Evolutionary conservation across 2,329 filamentous ascomycete species (phyloP).

Genomic region (Coniosporium tulheliwenetii): DNA sequence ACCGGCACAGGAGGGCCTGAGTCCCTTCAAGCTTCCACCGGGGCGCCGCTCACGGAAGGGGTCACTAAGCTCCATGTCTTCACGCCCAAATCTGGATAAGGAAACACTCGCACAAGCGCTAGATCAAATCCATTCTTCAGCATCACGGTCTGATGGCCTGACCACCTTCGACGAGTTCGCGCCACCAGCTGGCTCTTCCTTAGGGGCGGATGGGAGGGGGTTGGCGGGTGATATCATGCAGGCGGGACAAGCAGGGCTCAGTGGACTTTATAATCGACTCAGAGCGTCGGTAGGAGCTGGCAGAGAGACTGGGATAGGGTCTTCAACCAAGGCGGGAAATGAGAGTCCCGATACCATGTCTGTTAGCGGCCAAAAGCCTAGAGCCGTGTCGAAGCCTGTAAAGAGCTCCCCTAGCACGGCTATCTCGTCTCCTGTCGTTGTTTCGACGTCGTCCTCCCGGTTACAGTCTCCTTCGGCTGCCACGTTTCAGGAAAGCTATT

Average conservation of each 20-base stretch:
- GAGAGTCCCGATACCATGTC: slow-evolving; percentile 13
- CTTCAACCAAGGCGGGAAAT: slow-evolving; percentile 14
- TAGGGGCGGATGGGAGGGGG: slow-evolving; percentile 49
- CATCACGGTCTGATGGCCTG: slow-evolving; percentile 69
- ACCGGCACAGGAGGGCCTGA: slow-evolving; percentile 12
- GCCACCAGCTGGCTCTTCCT: slow-evolving; percentile 44
- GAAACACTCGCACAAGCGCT: slow-evolving; percentile 63
- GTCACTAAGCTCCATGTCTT: slow-evolving; percentile 22
- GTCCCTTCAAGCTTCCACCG: slow-evolving; percentile 7
- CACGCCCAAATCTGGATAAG: slow-evolving; percentile 35
- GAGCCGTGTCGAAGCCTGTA: slow-evolving; percentile 4
- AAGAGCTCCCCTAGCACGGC: slow-evolving; percentile 14
- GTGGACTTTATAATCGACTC: slow-evolving; percentile 75
- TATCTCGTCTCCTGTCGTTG: slow-evolving; percentile 18
- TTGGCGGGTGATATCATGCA: slow-evolving; percentile 61
- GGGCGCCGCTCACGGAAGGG: slow-evolving; percentile 17
- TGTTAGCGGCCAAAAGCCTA: slow-evolving; percentile 10
- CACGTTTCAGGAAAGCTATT: slow-evolving; percentile 15
- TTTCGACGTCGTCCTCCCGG: slow-evolving; percentile 18
- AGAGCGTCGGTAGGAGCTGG: slow-evolving; percentile 64
- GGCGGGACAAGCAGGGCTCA: slow-evolving; percentile 49
- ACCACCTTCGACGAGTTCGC: slow-evolving; percentile 94
- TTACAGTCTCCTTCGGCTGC: slow-evolving; percentile 21
- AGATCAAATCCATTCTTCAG: slow-evolving; percentile 75
- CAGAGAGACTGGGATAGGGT: slow-evolving; percentile 33